Evolutionary conservation across 176 grass and related monocot species (phyloP).

Genomic region (Otatea glauca): DNA sequence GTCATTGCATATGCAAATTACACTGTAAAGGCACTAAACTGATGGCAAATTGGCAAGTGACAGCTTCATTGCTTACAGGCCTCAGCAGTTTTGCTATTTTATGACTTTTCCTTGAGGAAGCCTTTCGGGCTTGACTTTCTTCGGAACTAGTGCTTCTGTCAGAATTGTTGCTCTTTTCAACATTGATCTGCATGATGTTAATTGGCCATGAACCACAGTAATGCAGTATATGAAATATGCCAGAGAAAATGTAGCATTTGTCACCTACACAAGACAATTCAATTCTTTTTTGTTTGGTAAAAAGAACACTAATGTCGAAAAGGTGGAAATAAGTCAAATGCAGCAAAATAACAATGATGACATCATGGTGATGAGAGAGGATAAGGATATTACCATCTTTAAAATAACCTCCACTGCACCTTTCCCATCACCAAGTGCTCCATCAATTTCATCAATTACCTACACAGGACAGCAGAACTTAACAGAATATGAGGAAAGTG

Average conservation of each 20-base stretch:
- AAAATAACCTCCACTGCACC: conserved; percentile 89
- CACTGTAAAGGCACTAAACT: conserved; percentile 32
- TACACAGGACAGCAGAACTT: conserved; percentile 46
- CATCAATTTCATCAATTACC: conserved; percentile 99
- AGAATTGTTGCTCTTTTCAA: conserved; percentile 70
- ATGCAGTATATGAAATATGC: conserved; percentile 24
- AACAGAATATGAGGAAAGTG: conserved; percentile 25
- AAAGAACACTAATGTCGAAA: neutral
- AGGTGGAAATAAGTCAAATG: conserved; percentile 6
- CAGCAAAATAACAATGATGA: neutral
- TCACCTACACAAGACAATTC: neutral
- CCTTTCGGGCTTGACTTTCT: conserved; percentile 56
- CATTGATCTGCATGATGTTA: conserved; percentile 59
- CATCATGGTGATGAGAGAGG: neutral
- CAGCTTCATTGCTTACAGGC: conserved; percentile 67
- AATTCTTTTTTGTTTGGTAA: neutral
- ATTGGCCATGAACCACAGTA: conserved; percentile 5
- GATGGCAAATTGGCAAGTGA: neutral
- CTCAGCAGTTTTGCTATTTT: conserved; percentile 69
- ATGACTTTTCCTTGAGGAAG: conserved; percentile 71
- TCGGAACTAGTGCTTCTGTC: conserved; percentile 53
- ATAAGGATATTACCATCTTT: conserved; percentile 72
- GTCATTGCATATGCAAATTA: conserved; percentile 99
- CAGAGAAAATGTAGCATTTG: conserved; percentile 10
- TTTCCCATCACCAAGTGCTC: conserved; percentile 92